phyloP scores from a whole-genome alignment of 2,329 filamentous ascomycete species.

The Fusarium humuli region DNA sequence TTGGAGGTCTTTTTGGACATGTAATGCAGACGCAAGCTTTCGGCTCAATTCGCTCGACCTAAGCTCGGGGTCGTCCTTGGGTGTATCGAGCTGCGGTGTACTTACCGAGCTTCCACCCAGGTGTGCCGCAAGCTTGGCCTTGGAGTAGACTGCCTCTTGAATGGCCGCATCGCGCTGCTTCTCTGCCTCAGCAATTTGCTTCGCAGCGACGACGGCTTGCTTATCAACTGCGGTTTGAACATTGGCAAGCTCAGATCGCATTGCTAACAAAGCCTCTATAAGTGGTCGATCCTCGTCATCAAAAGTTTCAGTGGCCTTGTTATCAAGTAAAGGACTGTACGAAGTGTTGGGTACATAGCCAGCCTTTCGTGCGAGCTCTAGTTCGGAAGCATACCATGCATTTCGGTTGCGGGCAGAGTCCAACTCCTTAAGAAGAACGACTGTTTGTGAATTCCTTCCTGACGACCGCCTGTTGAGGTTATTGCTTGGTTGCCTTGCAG shows the following conservation, averaged over 20 bases:
- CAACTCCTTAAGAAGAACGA: conserved; percentile 85
- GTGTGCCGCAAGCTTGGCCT: conserved; percentile 89
- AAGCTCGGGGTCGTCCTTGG: conserved; percentile 68
- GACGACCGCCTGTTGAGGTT: conserved; percentile 70
- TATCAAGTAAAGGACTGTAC: conserved; percentile 79
- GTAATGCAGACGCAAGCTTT: conserved; percentile 84
- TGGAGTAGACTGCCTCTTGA: conserved; percentile 93
- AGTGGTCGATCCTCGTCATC: conserved; percentile 92
- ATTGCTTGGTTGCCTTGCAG: conserved; percentile 67
- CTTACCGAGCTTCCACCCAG: conserved; percentile 71
- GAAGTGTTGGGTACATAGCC: conserved; percentile 83
- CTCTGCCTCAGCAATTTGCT: conserved; percentile 92
- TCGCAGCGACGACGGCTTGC: conserved; percentile 86
- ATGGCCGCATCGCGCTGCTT: conserved; percentile 95
- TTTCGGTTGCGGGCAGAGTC: conserved; percentile 87
- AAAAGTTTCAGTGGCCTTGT: conserved; percentile 80
- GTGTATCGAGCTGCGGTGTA: conserved; percentile 69
- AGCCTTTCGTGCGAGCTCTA: conserved; percentile 89
- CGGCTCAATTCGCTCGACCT: conserved; percentile 77
- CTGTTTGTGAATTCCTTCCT: conserved; percentile 72
- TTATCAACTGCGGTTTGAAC: conserved; percentile 91
- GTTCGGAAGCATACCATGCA: conserved; percentile 96
- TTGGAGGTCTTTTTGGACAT: conserved; percentile 83
- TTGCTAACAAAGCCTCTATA: conserved; percentile 90
- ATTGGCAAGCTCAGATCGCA: conserved; percentile 88